Evolutionary conservation across 1,284 basidiomycete species (phyloP).

Genomic region (Ceratobasidium papillatum): DNA sequence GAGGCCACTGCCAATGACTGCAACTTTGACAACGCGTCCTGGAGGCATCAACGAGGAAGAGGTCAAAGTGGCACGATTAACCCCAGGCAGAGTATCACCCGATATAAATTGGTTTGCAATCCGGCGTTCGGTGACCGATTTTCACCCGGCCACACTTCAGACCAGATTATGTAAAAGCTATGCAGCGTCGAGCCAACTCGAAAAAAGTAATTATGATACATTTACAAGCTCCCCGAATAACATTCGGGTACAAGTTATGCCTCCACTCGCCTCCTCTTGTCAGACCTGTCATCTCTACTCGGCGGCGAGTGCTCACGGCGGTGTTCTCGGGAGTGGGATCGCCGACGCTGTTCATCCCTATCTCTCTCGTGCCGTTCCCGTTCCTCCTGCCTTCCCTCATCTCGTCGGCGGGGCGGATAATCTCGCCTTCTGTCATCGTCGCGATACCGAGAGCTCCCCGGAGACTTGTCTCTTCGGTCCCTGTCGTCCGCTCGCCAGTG

Average conservation of each 20-base stretch:
- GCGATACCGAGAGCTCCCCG: conserved; percentile 46
- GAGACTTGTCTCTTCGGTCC: conserved; percentile 34
- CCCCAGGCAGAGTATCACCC: neutral
- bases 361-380: conserved; percentile 48
- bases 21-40: conserved; percentile 61
- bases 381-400: conserved; percentile 41
- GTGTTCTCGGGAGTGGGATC: conserved; percentile 50
- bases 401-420: conserved; percentile 20
- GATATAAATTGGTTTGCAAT: neutral
- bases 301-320: conserved; percentile 46
- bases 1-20: conserved; percentile 73
- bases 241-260: neutral
- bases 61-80: neutral
- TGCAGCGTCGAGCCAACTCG: neutral
- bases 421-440: conserved; percentile 48
- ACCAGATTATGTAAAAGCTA: neutral
- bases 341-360: conserved; percentile 45
- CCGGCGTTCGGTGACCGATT: neutral
- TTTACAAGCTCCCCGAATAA: neutral
- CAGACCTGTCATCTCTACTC: conserved; percentile 45
- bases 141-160: neutral
- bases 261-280: conserved; percentile 48
- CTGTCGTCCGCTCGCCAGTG: conserved; percentile 48
- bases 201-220: neutral
- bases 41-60: conserved; percentile 15